Evolutionary conservation across 2,329 filamentous ascomycete species (phyloP).

Genomic region (Paracamarosporium sp.): DNA sequence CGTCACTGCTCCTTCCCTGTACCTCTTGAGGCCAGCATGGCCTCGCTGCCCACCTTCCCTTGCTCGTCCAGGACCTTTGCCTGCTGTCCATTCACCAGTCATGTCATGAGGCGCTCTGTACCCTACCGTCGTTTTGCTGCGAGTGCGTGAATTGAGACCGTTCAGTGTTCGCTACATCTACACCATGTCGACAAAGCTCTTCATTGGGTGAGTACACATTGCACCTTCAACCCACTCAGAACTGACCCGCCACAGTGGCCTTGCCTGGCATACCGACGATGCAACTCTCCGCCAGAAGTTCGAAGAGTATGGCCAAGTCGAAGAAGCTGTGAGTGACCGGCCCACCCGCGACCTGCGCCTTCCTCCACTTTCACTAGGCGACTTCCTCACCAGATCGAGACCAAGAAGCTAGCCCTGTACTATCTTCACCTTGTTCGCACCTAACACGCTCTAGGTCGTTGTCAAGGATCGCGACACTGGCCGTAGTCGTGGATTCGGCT

Average conservation of each 20-base stretch:
- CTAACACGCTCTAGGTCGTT: conserved; percentile 71
- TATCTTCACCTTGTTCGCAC: not conserved
- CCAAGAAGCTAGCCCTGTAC: not conserved
- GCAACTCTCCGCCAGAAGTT: conserved; percentile 86
- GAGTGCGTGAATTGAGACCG: conserved; percentile 49
- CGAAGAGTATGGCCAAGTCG: conserved; percentile 85
- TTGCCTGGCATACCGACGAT: conserved; percentile 98
- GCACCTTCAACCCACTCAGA: not conserved
- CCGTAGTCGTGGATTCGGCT: conserved; percentile 96
- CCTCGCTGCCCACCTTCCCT: conserved; percentile 27
- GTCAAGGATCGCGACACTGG: conserved; percentile 97
- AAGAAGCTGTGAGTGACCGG: conserved; percentile 83
- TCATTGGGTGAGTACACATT: conserved; percentile 76
- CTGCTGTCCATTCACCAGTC: conserved; percentile 21
- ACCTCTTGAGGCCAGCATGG: conserved; percentile 35
- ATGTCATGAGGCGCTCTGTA: conserved; percentile 34
- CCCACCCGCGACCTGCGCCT: not conserved
- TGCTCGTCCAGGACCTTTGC: conserved; percentile 22
- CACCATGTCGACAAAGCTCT: conserved; percentile 84
- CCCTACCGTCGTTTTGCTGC: conserved; percentile 32
- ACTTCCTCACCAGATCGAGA: not conserved
- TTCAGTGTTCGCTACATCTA: conserved; percentile 38
- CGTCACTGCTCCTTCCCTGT: conserved; percentile 40
- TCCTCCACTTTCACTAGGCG: conserved; percentile 3
- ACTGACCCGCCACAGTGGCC: conserved; percentile 69